phyloP scores from a whole-genome alignment of 306 rosid species.

The Myrica gale region DNA sequence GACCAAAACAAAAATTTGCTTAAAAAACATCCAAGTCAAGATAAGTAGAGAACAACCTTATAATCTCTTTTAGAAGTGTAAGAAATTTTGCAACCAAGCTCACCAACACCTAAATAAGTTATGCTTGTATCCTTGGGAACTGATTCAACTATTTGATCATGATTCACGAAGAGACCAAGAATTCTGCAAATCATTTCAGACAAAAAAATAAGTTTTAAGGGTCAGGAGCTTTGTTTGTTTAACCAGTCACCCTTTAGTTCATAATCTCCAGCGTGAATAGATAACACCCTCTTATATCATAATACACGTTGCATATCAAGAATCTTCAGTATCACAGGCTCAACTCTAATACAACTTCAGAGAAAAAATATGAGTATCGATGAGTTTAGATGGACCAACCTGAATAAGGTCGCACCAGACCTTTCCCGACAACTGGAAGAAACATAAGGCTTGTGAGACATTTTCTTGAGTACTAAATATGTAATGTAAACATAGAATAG shows the following conservation, averaged over 20 bases:
- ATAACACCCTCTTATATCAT: neutral
- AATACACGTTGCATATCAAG: neutral
- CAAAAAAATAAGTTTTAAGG: conserved; percentile 33
- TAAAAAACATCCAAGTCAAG: neutral
- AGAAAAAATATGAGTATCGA: neutral
- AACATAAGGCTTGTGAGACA: conserved; percentile 9
- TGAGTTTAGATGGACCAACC: neutral
- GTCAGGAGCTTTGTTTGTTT: neutral
- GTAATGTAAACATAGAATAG: neutral
- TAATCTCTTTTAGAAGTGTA: conserved; percentile 13
- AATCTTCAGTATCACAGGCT: conserved; percentile 2
- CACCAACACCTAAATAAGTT: neutral
- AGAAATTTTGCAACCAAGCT: conserved; percentile 6
- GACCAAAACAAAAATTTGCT: neutral
- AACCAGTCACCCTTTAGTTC: neutral
- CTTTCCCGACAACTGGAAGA: conserved; percentile 8
- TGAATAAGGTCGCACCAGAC: conserved; percentile 7
- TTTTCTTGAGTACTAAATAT: neutral
- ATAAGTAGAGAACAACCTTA: conserved; percentile 6
- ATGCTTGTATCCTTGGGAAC: conserved; percentile 33
- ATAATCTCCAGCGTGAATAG: neutral
- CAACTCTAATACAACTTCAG: neutral
- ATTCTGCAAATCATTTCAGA: conserved; percentile 39
- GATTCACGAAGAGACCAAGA: conserved; percentile 48
- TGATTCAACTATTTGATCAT: conserved; percentile 48